Conservation (phyloP, 1,284 basidiomycete genomes). For the Heterobasidion parviporum region DNA sequence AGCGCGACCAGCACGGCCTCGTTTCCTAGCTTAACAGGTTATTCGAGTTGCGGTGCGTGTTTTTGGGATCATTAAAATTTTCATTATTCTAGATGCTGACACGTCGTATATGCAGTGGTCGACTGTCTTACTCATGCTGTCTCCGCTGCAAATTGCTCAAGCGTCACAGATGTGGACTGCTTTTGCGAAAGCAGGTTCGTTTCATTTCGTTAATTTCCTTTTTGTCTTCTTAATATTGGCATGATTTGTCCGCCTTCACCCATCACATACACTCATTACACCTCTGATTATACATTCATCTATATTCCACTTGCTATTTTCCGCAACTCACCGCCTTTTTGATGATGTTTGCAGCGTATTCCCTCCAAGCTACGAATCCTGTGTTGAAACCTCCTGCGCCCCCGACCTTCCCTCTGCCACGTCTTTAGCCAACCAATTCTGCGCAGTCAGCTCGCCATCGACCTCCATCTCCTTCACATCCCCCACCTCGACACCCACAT, state of each 20-base stretch:
- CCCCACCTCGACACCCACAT: constrained; percentile 3
- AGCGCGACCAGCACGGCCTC: constrained; percentile 5
- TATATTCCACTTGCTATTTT: too few relatives aligned
- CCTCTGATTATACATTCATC: too few relatives aligned
- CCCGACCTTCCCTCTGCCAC: constrained; percentile 6
- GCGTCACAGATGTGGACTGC: constrained; percentile 10
- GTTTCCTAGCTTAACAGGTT: constrained; percentile 7
- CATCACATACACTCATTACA: not conserved
- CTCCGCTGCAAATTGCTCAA: constrained; percentile 9
- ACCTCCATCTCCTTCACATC: constrained; percentile 10
- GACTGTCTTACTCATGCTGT: constrained; percentile 8
- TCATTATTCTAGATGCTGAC: not conserved
- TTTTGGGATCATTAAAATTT: not conserved
- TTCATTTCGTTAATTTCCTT: not conserved
- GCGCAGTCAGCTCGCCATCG: constrained; percentile 5
- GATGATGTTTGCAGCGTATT: constrained; percentile 3
- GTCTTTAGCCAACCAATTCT: constrained; percentile 10
- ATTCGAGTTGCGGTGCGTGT: constrained; percentile 10
- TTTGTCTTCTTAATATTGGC: not conserved
- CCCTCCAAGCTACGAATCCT: constrained; percentile 5
- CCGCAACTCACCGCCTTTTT: too few relatives aligned
- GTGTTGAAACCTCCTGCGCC: constrained; percentile 6
- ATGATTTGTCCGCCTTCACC: not conserved
- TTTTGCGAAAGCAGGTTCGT: constrained; percentile 9
- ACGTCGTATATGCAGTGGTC: constrained; percentile 3